Evolutionary conservation across 2,329 filamentous ascomycete species (phyloP), one percentile per base, ranked within the genome.

Genomic region (Fusarium sambucinum): DNA sequence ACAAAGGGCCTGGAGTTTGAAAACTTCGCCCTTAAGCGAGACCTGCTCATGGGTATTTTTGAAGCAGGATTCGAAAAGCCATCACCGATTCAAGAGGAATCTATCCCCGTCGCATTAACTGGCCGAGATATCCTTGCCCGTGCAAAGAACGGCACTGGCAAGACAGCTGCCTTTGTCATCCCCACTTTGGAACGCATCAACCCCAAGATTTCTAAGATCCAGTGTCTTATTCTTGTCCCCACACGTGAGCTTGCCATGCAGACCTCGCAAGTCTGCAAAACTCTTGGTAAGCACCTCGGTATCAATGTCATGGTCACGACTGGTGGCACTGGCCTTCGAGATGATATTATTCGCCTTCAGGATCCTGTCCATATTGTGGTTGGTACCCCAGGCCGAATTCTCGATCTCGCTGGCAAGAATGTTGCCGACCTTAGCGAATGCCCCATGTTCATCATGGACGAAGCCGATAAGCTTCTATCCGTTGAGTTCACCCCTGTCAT

Each of bases 221-320:
- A 99, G 84, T 94, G 93, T 73, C 88, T 99, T 67, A 96, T 99
- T 74, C 89, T 99, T 59, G 96, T 99, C 44, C 96, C 96, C 35
- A 99, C 96, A 68, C 88, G 96, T 87, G 96, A 99, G 83, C 86
- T 99, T 74, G 96, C 96, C 56, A 90, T 99, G 81, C 96, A 99
- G 81, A 99, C 96, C 63, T 99, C 96, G 50, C 96, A 99, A 82
- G 96, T 99, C 72, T 99, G 96, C 89, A 99, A 98, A 85, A 97
- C 91, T 14, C 88, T 99, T 46, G 96, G 96, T 68, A 98, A 99
- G 82, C 94, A 99, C 77, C 89, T 99, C 40, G 94, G 94, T 59
- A 87, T 99, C 81, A 98, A 99, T 77, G 95, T 99, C 76, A 99
- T 99, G 96, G 96, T 99, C 72, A 97, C 95, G 47, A 99, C 96